Evolutionary conservation across 139 green algal genomes (phyloP), one percentile per base, ranked within the genome.

Genomic region (Diplosphaera chodatii): DNA sequence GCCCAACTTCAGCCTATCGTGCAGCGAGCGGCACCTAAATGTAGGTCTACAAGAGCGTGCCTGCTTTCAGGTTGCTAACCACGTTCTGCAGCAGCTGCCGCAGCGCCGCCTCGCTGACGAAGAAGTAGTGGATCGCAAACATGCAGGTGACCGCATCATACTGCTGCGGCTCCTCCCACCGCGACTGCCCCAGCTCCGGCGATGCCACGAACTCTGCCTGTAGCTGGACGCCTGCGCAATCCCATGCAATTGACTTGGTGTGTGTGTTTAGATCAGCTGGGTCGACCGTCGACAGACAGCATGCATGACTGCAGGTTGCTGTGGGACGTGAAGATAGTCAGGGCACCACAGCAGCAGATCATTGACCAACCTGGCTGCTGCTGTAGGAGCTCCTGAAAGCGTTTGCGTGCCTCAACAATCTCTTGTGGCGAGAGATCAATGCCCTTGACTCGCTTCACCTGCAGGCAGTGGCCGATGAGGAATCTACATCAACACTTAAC

Each of bases 41-140:
- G n/a, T n/a, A n/a, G n/a, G n/a, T n/a, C n/a, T n/a, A n/a, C n/a
- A n/a, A n/a, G n/a, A n/a, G n/a, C 70, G 4, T 74, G 89, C 87
- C 92, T 30, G 81, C 64, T 69, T 90, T 89, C 1, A 97, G 84
- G 71, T 93, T 93, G n/a, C 69, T 67, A 23, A 83, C 72, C 31
- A 94, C 92, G 64, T 95, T 97, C 27, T 75, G 30, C 68, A 97
- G 68, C 74, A 97, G 91, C 56, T 76, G 84, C 32, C 85, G 74
- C 27, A 96, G 73, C 15, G 81, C 70, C 6, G 37, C 3, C 81
- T 96, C 86, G 6, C 31, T 73, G 2, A 85, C 81, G 72, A 95
- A 96, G 78, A 97, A 97, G 82, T 97, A 97, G 83, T 97, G 92
- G 70, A 96, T 78, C 22, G 92, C 92, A 85, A 97, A 97, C 88